phyloP scores from a whole-genome alignment of 23 red algal species.

The Gracilaria caudata region DNA sequence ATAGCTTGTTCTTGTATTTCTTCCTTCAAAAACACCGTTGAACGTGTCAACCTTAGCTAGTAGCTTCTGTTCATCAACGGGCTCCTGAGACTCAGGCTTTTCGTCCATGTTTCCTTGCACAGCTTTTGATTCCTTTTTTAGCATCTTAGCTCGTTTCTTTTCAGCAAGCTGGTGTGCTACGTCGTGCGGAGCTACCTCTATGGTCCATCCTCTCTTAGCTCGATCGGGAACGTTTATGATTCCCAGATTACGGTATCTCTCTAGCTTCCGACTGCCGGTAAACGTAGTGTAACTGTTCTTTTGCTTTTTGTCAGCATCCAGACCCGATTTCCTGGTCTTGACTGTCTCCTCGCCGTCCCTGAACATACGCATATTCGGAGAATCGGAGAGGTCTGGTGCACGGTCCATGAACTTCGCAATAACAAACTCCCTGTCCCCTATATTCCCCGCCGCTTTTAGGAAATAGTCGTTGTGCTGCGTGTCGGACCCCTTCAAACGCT shows the following conservation, averaged over 20 bases:
- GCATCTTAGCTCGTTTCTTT: neutral
- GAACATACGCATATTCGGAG: constrained; percentile 32
- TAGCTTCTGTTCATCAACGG: constrained; percentile 13
- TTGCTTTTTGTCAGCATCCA: constrained; percentile 53
- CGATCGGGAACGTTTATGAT: constrained; percentile 46
- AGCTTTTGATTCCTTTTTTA: neutral
- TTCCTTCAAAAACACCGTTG: constrained; percentile 48
- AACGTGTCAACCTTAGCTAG: constrained; percentile 39
- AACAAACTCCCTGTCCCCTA: constrained; percentile 28
- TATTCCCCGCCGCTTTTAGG: constrained; percentile 20
- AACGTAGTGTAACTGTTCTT: constrained; percentile 25
- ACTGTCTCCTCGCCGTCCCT: constrained; percentile 38
- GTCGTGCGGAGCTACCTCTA: constrained; percentile 42
- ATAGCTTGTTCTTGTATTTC: constrained; percentile 33
- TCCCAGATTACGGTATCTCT: constrained; percentile 39
- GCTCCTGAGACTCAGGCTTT: constrained; percentile 3
- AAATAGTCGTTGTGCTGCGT: constrained; percentile 35
- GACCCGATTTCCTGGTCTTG: constrained; percentile 2
- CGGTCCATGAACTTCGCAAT: constrained; percentile 56
- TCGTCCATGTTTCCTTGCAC: neutral
- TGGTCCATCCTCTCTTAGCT: constrained; percentile 22
- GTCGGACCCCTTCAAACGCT: constrained; percentile 6
- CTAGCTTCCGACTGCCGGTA: constrained; percentile 23
- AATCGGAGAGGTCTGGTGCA: constrained; percentile 21
- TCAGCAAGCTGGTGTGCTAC: constrained; percentile 1